Evolutionary conservation across 257 asterid species (phyloP).

Genomic region (Penstemon newberryi): DNA sequence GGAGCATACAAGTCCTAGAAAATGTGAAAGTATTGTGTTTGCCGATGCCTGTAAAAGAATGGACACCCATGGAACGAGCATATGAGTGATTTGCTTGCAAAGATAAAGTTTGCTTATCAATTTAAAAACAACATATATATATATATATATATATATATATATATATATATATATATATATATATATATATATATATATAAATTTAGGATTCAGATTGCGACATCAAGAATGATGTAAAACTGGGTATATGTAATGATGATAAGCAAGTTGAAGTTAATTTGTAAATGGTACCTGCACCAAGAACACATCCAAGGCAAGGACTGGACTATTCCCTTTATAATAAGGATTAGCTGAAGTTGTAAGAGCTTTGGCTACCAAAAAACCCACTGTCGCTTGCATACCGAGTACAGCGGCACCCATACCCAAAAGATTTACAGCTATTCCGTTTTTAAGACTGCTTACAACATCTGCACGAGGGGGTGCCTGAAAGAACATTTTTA

Average conservation of each 20-base stretch:
- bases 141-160: too few species aligned
- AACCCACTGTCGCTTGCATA: slow-evolving; percentile 94
- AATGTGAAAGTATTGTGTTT: slow-evolving; percentile 89
- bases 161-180: too few species aligned
- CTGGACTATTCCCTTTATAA: slow-evolving; percentile 80
- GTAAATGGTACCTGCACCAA: slow-evolving; percentile 83
- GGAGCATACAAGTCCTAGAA: slow-evolving; percentile 78
- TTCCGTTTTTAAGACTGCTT: slow-evolving; percentile 80
- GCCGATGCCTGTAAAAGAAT: slow-evolving; percentile 75
- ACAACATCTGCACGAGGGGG: slow-evolving; percentile 98
- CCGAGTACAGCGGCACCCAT: slow-evolving; percentile 96
- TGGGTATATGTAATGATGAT: neutral
- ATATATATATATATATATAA: too few species aligned
- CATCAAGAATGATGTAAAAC: neutral
- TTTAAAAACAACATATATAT: neutral
- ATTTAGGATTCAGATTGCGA: too few species aligned
- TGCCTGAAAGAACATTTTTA: slow-evolving; percentile 58
- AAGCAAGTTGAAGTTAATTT: neutral
- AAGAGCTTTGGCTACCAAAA: slow-evolving; percentile 96
- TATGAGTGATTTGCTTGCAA: neutral
- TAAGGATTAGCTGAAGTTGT: slow-evolving; percentile 87
- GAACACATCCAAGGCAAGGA: slow-evolving; percentile 94
- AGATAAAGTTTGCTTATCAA: neutral
- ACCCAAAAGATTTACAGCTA: slow-evolving; percentile 74
- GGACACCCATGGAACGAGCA: neutral